A percentile compares a stretch with the other conserved stretches of the same genome.
Evolutionary conservation across 306 rosid species (phyloP).

Genomic region (Vigna unguiculata): DNA sequence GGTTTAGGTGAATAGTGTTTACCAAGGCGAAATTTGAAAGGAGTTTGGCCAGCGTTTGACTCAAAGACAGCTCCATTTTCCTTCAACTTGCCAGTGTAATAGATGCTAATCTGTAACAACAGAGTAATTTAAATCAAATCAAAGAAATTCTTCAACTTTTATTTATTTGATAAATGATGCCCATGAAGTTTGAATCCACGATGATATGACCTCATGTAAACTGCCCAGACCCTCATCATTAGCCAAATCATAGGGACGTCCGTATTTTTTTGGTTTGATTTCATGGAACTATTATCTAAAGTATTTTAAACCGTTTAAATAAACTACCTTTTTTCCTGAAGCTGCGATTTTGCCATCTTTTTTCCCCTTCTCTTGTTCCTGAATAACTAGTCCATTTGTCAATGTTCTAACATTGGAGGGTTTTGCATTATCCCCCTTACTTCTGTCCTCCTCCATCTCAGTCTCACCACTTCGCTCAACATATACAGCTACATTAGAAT

Average conservation of each 20-base stretch:
- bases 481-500: constrained; percentile 45
- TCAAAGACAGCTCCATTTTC: constrained; percentile 63
- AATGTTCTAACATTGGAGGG: constrained; percentile 59
- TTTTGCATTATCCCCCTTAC: constrained; percentile 37
- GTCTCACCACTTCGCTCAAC: constrained; percentile 41
- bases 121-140: constrained; percentile 37
- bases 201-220: background rate
- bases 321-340: constrained; percentile 69
- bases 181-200: background rate
- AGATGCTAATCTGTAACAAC: constrained; percentile 72
- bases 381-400: constrained; percentile 63
- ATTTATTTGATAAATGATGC: background rate
- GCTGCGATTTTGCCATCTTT: constrained; percentile 72
- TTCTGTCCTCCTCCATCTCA: constrained; percentile 44
- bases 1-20: constrained; percentile 29
- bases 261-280: constrained; percentile 18
- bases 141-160: constrained; percentile 1
- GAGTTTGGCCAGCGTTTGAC: constrained; percentile 56
- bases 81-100: constrained; percentile 72
- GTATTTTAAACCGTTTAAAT: constrained; percentile 38
- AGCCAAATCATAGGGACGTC: background rate
- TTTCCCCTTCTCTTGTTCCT: constrained; percentile 69
- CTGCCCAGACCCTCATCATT: background rate
- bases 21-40: constrained; percentile 90
- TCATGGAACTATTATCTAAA: background rate